Conservation (phyloP, 2,329 filamentous ascomycete genomes). For the Talaromyces sp. region DNA sequence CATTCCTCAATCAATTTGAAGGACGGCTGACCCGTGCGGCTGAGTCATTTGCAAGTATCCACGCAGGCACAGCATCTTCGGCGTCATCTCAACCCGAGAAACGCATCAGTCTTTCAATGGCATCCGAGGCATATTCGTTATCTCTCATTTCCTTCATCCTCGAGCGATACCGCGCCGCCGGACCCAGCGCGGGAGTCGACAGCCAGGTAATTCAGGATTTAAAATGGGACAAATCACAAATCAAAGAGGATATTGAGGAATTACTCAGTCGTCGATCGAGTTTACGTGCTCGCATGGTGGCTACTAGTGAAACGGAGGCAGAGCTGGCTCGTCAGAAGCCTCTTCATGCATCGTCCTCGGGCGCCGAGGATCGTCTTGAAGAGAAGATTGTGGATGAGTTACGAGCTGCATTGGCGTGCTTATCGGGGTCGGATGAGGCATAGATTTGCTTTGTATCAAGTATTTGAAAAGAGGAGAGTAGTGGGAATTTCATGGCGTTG, state of each 20-base stretch:
- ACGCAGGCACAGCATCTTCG: conserved; percentile 48
- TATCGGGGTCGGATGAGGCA: conserved; percentile 36
- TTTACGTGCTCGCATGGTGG: conserved; percentile 69
- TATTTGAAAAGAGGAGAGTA: neutral
- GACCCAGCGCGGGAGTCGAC: conserved; percentile 59
- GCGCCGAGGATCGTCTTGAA: conserved; percentile 65
- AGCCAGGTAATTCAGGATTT: conserved; percentile 65
- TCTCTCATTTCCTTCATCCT: conserved; percentile 73
- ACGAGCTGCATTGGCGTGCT: conserved; percentile 50
- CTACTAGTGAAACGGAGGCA: conserved; percentile 68
- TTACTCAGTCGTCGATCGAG: conserved; percentile 68
- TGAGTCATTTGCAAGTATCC: conserved; percentile 61
- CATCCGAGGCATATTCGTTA: conserved; percentile 75
- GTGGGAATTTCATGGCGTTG: neutral
- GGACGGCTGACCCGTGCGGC: conserved; percentile 70
- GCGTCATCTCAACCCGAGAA: conserved; percentile 47
- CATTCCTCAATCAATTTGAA: conserved; percentile 86
- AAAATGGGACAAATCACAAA: conserved; percentile 67
- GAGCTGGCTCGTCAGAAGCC: conserved; percentile 54
- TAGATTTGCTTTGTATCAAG: neutral
- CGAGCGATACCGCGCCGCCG: conserved; percentile 60
- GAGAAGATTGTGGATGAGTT: conserved; percentile 71
- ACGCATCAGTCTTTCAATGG: conserved; percentile 68
- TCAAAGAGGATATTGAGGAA: conserved; percentile 80
- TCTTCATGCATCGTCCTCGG: conserved; percentile 38